Conservation (phyloP, 345 rosid species). For the Eutrema yunnanense region DNA sequence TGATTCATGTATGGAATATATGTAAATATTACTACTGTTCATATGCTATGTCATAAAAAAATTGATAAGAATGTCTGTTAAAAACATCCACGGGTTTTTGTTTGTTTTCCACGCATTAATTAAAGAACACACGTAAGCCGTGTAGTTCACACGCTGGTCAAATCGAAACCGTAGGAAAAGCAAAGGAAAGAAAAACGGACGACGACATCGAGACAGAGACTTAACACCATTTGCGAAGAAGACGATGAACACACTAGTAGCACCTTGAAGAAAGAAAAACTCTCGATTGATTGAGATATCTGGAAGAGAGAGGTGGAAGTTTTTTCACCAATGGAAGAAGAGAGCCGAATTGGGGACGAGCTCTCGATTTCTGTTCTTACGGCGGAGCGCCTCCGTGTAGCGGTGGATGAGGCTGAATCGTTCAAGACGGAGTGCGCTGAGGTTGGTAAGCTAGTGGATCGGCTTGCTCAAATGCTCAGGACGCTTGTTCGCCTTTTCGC, state of each 20-base stretch:
- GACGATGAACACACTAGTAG: conserved; percentile 5
- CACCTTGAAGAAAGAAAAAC: not conserved
- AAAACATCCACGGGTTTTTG: not conserved
- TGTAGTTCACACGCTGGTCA: conserved; percentile 21
- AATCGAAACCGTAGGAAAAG: conserved; percentile 13
- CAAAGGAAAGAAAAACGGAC: not conserved
- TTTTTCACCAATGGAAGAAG: conserved; percentile 38
- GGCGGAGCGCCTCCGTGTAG: conserved; percentile 53
- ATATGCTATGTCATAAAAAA: not conserved
- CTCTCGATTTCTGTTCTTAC: conserved; percentile 42
- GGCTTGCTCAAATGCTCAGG: conserved; percentile 63
- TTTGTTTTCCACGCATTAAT: not conserved
- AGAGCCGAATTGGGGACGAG: conserved; percentile 53
- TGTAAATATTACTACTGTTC: too few relatives aligned
- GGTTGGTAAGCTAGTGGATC: conserved; percentile 52
- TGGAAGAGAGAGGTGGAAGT: not conserved
- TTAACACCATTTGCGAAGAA: not conserved
- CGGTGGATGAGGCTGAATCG: conserved; percentile 59
- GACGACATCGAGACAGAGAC: not conserved
- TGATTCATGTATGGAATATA: too few relatives aligned
- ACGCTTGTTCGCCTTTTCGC: conserved; percentile 43
- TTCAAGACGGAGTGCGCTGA: conserved; percentile 52
- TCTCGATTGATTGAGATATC: too few relatives aligned
- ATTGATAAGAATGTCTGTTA: not conserved
- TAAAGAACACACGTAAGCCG: conserved; percentile 12